phyloP scores from a whole-genome alignment of 2,329 filamentous ascomycete species.

The Westerdykella sp. region DNA sequence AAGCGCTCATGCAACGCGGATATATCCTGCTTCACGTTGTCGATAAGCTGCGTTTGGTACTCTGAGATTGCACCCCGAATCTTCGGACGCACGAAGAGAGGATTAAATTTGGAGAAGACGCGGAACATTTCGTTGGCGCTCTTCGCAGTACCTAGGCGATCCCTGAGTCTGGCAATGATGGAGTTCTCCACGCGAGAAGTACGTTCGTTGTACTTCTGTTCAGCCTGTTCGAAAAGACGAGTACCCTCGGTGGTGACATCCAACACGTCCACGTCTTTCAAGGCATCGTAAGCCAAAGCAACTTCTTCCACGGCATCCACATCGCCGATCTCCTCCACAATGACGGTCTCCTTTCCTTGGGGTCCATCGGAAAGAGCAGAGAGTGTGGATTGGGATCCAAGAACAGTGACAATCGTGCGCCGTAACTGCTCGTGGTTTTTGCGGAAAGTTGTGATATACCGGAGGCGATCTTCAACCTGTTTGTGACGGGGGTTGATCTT shows the following conservation, averaged over 20 bases:
- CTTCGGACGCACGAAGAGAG: constrained; percentile 96
- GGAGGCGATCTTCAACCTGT: constrained; percentile 82
- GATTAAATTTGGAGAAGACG: constrained; percentile 99
- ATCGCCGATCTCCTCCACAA: constrained; percentile 92
- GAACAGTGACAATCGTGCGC: constrained; percentile 92
- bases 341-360: constrained; percentile 46
- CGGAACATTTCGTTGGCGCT: constrained; percentile 99
- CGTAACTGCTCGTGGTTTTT: constrained; percentile 97
- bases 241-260: constrained; percentile 89
- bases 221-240: constrained; percentile 84
- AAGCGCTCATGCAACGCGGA: constrained; percentile 89
- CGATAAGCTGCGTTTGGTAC: constrained; percentile 96
- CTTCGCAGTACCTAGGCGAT: constrained; percentile 90
- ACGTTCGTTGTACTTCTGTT: constrained; percentile 94
- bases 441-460: constrained; percentile 90
- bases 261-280: constrained; percentile 91
- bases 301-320: constrained; percentile 97
- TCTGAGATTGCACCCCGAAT: constrained; percentile 96
- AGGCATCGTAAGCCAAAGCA: constrained; percentile 82
- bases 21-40: constrained; percentile 96
- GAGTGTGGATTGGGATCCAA: constrained; percentile 58
- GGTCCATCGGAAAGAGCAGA: constrained; percentile 34
- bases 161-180: constrained; percentile 88
- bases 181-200: constrained; percentile 97
- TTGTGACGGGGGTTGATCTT: constrained; percentile 86